phyloP scores from a whole-genome alignment of 1,284 basidiomycete genomes.

The Taiwanofungus camphoratus region DNA sequence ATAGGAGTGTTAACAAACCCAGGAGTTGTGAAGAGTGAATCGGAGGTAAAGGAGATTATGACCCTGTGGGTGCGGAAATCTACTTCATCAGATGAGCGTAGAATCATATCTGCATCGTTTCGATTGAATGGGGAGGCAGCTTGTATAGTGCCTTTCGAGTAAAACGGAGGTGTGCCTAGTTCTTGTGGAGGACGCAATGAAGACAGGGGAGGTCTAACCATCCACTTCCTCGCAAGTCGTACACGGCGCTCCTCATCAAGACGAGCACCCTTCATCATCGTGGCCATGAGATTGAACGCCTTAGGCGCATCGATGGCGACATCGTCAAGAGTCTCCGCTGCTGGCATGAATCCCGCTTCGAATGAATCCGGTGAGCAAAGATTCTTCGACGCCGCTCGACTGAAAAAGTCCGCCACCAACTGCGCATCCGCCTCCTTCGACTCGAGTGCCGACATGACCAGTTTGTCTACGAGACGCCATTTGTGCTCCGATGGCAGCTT shows the following conservation, averaged over 20 bases:
- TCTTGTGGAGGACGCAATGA: no score
- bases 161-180: no score
- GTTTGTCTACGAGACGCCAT: slow-evolving; percentile 64
- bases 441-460: slow-evolving; percentile 69
- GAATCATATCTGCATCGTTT: no score
- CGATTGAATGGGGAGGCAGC: no score
- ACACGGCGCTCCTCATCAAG: slow-evolving; percentile 45
- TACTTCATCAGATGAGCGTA: no score
- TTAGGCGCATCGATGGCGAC: slow-evolving; percentile 85
- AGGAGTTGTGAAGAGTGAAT: no score
- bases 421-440: slow-evolving; percentile 82
- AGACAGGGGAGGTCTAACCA: no score
- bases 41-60: no score
- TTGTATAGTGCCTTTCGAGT: no score
- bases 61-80: no score
- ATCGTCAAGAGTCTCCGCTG: slow-evolving; percentile 78
- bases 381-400: slow-evolving; percentile 47
- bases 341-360: slow-evolving; percentile 57
- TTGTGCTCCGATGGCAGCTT: slow-evolving; percentile 63
- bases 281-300: slow-evolving; percentile 73
- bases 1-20: no score
- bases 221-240: slow-evolving; percentile 53
- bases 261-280: slow-evolving; percentile 65
- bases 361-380: slow-evolving; percentile 49
- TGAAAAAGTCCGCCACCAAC: slow-evolving; percentile 69